Conservation (phyloP, 768 basidiomycete genomes). For the Fomitopsis pulvina region DNA sequence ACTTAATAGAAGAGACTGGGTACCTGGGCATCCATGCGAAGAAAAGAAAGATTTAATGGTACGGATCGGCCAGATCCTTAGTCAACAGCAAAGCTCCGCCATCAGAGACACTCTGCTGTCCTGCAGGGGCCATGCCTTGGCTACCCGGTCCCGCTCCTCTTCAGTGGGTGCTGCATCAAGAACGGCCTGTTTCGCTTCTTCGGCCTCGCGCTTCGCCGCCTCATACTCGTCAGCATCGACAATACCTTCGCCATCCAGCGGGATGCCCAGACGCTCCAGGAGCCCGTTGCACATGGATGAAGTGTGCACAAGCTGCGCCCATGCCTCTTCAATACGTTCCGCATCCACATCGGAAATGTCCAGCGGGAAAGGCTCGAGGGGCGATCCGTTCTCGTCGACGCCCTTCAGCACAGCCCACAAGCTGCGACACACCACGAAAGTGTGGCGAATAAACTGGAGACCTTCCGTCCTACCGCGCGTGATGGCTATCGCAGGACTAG, state of each 20-base stretch:
- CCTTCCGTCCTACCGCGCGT: too few species aligned
- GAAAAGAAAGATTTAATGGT: too few species aligned
- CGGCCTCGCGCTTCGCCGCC: neutral
- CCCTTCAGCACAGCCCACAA: too few species aligned
- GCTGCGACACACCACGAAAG: too few species aligned
- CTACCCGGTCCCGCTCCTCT: neutral
- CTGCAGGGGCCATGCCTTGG: neutral
- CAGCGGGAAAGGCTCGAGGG: conserved; percentile 1
- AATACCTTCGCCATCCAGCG: neutral
- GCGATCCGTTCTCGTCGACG: conserved; percentile 1
- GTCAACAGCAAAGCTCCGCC: neutral
- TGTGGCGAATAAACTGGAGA: too few species aligned
- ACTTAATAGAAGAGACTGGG: too few species aligned
- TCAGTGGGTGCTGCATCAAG: neutral
- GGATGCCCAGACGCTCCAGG: neutral
- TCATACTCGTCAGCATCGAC: conserved; percentile 1
- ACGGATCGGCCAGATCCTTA: too few species aligned
- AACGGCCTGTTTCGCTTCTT: neutral
- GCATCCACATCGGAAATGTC: conserved; percentile 6
- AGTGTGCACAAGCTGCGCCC: neutral
- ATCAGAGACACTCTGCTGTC: neutral
- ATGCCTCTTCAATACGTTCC: conserved; percentile 1
- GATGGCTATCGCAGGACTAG: too few species aligned
- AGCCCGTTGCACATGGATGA: neutral
- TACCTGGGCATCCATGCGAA: too few species aligned